A percentile compares a stretch with the other conserved stretches of the same genome.
These are phyloP conservation scores for Fusarium chaquense DNA, from an alignment of 2,329 filamentous ascomycete species.

Conservation along the genomic window DNA sequence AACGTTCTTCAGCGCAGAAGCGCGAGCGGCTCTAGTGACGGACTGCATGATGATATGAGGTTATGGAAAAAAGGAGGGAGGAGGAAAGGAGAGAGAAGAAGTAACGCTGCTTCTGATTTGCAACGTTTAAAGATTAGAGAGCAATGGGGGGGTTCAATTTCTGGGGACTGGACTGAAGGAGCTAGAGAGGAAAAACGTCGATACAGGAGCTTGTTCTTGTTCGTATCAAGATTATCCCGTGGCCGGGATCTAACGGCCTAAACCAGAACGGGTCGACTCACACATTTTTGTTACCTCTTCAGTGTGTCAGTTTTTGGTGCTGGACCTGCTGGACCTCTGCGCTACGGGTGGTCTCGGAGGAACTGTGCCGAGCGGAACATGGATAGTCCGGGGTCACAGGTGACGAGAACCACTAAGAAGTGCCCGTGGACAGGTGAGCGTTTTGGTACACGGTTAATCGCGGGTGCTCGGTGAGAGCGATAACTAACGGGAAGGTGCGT, in stretches of 20 bases:
- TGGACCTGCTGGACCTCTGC: constrained; percentile 36
- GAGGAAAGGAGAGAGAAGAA: constrained; percentile 13
- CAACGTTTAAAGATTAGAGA: constrained; percentile 32
- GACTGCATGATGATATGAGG: constrained; percentile 78
- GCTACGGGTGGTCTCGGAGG: constrained; percentile 49
- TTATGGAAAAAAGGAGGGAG: constrained; percentile 5
- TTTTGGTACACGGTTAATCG: constrained; percentile 44
- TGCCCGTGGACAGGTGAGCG: constrained; percentile 24
- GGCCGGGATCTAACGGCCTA: constrained; percentile 44
- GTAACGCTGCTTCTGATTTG: constrained; percentile 25
- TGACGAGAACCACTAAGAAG: constrained; percentile 25
- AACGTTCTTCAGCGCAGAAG: constrained; percentile 74
- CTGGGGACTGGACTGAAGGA: constrained; percentile 11
- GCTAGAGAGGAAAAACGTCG: constrained; percentile 46
- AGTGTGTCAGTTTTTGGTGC: constrained; percentile 20
- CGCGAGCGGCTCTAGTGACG: constrained; percentile 78
- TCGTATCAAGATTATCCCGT: constrained; percentile 51
- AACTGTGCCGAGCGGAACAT: constrained; percentile 44
- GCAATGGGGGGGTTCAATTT: constrained; percentile 16
- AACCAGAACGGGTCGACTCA: constrained; percentile 41
- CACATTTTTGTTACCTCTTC: constrained; percentile 23
- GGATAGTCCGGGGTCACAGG: constrained; percentile 38
- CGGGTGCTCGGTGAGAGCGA: constrained; percentile 46
- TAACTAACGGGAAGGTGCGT: constrained; percentile 34
- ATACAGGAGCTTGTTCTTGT: constrained; percentile 45